Conservation (phyloP, 2,329 filamentous ascomycete species). For the Diplodia scrobiculata region DNA sequence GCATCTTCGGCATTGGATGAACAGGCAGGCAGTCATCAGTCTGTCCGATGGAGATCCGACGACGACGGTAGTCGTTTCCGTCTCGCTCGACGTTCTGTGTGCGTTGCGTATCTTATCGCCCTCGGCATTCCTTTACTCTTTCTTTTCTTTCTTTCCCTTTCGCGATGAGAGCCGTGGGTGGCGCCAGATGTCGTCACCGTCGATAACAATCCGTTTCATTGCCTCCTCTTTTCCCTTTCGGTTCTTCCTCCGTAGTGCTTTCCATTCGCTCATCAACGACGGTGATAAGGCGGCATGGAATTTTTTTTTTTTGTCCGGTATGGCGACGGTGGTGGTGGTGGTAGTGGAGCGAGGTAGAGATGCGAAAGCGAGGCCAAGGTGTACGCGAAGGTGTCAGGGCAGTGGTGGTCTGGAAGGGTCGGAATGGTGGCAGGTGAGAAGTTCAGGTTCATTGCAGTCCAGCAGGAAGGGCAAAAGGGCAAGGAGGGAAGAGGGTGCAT, state of each 20-base stretch:
- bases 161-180: background rate
- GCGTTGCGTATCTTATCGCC: background rate
- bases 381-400: background rate
- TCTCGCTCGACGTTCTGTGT: background rate
- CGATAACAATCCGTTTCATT: background rate
- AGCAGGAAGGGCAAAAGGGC: background rate
- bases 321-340: background rate
- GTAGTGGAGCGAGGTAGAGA: no score
- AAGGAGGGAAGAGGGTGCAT: constrained; percentile 2
- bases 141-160: background rate
- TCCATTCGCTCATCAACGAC: background rate
- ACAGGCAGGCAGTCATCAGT: background rate
- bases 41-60: background rate
- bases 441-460: background rate
- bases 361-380: background rate
- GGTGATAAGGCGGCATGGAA: background rate
- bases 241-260: background rate
- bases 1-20: background rate
- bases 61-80: background rate
- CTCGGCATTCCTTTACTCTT: background rate
- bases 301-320: no score
- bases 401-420: background rate
- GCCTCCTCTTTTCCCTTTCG: background rate
- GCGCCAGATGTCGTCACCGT: constrained; percentile 5
- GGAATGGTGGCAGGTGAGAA: background rate